Conservation (phyloP, 768 basidiomycete genomes). For the Gyrodon lividus region DNA sequence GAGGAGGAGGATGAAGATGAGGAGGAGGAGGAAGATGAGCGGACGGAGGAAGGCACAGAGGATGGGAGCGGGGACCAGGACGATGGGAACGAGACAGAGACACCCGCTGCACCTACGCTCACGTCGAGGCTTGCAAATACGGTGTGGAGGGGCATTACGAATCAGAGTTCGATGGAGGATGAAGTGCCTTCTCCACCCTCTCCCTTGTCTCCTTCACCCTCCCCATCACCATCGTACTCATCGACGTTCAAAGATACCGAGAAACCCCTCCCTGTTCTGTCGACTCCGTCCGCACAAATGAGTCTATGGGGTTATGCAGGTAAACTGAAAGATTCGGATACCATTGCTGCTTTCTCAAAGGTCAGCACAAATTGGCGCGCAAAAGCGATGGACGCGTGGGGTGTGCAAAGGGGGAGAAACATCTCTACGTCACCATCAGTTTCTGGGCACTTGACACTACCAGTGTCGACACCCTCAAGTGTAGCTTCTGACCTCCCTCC, state of each 20-base stretch:
- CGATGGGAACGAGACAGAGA: slow-evolving; percentile 49
- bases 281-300: slow-evolving; percentile 29
- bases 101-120: slow-evolving; percentile 36
- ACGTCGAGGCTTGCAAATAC: slow-evolving; percentile 56
- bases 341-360: slow-evolving; percentile 68
- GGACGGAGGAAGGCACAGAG: slow-evolving; percentile 32
- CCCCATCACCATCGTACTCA: slow-evolving; percentile 25
- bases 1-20: slow-evolving; percentile 33
- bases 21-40: slow-evolving; percentile 37
- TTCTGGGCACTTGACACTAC: slow-evolving; percentile 1
- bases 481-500: slow-evolving; percentile 21
- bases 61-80: slow-evolving; percentile 29
- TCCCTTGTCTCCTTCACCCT: slow-evolving; percentile 31
- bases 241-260: slow-evolving; percentile 10
- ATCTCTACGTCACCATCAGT: background rate
- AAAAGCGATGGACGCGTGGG: slow-evolving; percentile 43
- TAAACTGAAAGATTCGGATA: slow-evolving; percentile 70
- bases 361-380: slow-evolving; percentile 76
- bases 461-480: slow-evolving; percentile 18
- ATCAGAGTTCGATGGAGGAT: slow-evolving; percentile 70
- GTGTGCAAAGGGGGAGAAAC: slow-evolving; percentile 18
- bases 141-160: slow-evolving; percentile 78
- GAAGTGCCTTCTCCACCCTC: slow-evolving; percentile 43
- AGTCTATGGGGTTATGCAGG: slow-evolving; percentile 71
- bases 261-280: slow-evolving; percentile 13